These are phyloP conservation scores for Vanderwaltozyma verrucispora DNA, from an alignment of 805 yeast genomes.

Conservation along the genomic window DNA sequence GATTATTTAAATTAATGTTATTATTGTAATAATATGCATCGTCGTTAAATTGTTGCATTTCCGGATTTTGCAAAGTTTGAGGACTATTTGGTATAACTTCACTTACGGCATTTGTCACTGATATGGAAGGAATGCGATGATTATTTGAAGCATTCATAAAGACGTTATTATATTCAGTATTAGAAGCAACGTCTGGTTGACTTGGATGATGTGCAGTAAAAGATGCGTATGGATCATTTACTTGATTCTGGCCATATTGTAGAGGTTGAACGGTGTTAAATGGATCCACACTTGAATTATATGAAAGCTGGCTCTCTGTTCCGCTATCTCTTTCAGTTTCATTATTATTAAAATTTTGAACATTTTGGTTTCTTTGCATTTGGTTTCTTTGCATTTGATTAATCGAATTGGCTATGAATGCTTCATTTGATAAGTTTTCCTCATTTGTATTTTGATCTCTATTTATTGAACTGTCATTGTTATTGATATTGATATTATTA, in stretches of 20 bases:
- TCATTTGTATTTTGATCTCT: too few species aligned
- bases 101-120: not conserved
- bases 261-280: not conserved
- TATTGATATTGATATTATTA: too few species aligned
- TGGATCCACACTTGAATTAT: not conserved
- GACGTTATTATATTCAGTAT: not conserved
- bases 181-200: too few species aligned
- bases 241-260: not conserved
- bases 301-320: too few species aligned
- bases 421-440: too few species aligned
- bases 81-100: conserved; percentile 3
- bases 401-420: too few species aligned
- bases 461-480: too few species aligned
- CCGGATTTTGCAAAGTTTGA: not conserved
- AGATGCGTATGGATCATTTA: not conserved
- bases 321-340: too few species aligned
- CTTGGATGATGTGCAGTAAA: not conserved
- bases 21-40: conserved; percentile 1
- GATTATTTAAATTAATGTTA: not conserved
- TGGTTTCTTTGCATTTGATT: too few species aligned
- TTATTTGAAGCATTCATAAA: not conserved
- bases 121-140: conserved; percentile 1
- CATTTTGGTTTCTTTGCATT: too few species aligned
- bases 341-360: too few species aligned
- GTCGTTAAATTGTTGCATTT: not conserved